Base-by-base conservation (phyloP, 2,329 filamentous ascomycete genomes). In the Cucurbitaria berberidis region DNA sequence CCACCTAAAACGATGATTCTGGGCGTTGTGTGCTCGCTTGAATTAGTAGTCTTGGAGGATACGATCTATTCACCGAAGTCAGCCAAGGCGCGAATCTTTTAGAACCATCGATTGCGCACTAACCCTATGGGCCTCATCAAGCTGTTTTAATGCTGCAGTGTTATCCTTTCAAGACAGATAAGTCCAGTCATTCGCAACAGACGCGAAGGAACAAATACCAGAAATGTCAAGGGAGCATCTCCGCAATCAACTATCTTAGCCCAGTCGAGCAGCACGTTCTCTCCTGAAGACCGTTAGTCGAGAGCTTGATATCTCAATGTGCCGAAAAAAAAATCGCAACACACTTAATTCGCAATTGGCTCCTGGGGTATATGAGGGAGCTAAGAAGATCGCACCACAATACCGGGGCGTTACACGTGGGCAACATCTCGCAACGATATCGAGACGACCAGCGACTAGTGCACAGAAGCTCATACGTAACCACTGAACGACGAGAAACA, bases 201-300 rank as follows among this genome's bases (percentile, higher is more conserved):
- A 21, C 8, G n/a, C 3, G 4, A 30, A 10, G n/a, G 19, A 1
- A 8, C 34, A 16, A 5, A 16, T 57, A 76, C 80, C 51, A 84
- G 60, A 51, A 78, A 78, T 0, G 80, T 82, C 54, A 81, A 62
- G 2, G 81, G 81, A 5, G 77, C 81, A 67, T 84, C 81, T 29
- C 82, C 82, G 53, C 82, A 84, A 55, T 85, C 82, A 3, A 84
- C 77, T 3, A 84, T 76, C 53, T 78, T 81, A 0, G 81, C 79
- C 76, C 82, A 83, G 49, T 78, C 73, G 19, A 71, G 55, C 48
- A 81, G 78, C 4, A 73, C 63, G 53, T 81, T 82, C 9, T 74
- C 57, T n/a, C 70, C 71, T 75, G 40, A 39, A 3, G n/a, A 15
- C 2, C 6, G 26, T 47, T 27, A 44, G 45, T 32, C 19, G 30